Evolutionary conservation across 2,329 filamentous ascomycete genomes (phyloP).

Genomic region (Penicillium sp.): DNA sequence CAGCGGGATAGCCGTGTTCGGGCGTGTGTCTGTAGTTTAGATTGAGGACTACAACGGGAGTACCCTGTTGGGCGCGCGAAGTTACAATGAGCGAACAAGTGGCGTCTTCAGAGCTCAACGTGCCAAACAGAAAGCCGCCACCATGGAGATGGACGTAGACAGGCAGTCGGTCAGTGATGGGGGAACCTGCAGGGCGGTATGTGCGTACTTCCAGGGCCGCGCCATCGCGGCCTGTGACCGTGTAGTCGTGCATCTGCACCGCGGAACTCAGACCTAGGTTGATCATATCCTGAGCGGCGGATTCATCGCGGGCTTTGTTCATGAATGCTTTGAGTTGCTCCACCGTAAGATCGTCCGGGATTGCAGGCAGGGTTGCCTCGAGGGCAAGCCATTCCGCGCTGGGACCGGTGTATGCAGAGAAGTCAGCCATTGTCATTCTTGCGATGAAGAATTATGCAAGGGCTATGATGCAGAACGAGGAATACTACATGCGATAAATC

Average conservation of each 20-base stretch:
- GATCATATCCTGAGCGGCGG: constrained; percentile 32
- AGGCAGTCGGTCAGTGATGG: constrained; percentile 40
- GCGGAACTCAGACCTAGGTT: constrained; percentile 24
- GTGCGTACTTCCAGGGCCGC: constrained; percentile 45
- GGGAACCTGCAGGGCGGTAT: constrained; percentile 43
- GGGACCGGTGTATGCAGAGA: constrained; percentile 42
- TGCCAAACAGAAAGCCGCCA: constrained; percentile 57
- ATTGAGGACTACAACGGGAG: constrained; percentile 48
- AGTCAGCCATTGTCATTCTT: constrained; percentile 33
- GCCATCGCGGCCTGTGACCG: constrained; percentile 47
- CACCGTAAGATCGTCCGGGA: constrained; percentile 20
- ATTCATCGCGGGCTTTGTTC: constrained; percentile 37
- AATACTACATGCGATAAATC: not conserved
- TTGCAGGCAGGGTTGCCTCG: constrained; percentile 32
- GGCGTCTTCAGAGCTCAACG: constrained; percentile 52
- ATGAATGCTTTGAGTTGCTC: constrained; percentile 24
- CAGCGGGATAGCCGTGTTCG: constrained; percentile 50
- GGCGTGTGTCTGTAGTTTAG: constrained; percentile 60
- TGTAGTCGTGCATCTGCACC: constrained; percentile 37
- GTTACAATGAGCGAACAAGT: constrained; percentile 50
- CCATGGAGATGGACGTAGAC: constrained; percentile 54
- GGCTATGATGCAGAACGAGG: not conserved
- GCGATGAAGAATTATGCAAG: not conserved
- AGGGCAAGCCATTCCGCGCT: constrained; percentile 47
- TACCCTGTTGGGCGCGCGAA: constrained; percentile 18